phyloP scores from a whole-genome alignment of 768 basidiomycete genomes.

The Postia placenta region DNA sequence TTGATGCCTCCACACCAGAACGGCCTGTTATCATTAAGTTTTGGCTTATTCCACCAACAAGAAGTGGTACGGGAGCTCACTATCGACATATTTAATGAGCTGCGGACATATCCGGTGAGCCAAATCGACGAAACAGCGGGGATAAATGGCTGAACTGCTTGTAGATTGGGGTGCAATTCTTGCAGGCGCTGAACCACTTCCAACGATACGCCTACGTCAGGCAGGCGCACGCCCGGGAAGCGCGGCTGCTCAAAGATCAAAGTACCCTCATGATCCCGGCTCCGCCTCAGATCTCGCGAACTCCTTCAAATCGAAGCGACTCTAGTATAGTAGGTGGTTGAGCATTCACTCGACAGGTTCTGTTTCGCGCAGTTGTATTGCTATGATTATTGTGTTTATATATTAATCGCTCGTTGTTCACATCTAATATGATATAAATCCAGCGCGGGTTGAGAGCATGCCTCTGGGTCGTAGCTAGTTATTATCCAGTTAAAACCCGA shows the following conservation, averaged over 20 bases:
- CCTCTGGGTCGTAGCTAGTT: no score
- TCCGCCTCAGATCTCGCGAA: slow-evolving; percentile 24
- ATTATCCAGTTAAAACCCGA: no score
- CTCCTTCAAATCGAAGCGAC: slow-evolving; percentile 43
- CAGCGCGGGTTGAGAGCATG: no score
- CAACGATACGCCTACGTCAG: slow-evolving; percentile 85
- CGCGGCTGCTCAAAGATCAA: slow-evolving; percentile 25
- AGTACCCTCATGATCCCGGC: slow-evolving; percentile 30
- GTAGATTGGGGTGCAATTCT: slow-evolving; percentile 73
- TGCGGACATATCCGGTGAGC: slow-evolving; percentile 72
- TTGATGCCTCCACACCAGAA: slow-evolving; percentile 68
- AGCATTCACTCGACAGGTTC: no score
- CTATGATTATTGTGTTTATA: no score
- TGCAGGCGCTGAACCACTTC: slow-evolving; percentile 81
- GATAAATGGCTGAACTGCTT: slow-evolving; percentile 4
- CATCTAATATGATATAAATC: no score
- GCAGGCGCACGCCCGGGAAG: slow-evolving; percentile 65
- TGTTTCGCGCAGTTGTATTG: no score
- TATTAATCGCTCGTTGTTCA: no score
- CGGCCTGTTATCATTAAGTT: slow-evolving; percentile 80
- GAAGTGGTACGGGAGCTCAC: slow-evolving; percentile 71
- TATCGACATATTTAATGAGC: slow-evolving; percentile 76
- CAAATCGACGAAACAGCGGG: no score
- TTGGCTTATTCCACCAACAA: slow-evolving; percentile 87
- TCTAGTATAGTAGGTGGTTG: slow-evolving; percentile 28